phyloP scores from a whole-genome alignment of 2,329 filamentous ascomycete species.

The Metarhizium anisopliae region DNA sequence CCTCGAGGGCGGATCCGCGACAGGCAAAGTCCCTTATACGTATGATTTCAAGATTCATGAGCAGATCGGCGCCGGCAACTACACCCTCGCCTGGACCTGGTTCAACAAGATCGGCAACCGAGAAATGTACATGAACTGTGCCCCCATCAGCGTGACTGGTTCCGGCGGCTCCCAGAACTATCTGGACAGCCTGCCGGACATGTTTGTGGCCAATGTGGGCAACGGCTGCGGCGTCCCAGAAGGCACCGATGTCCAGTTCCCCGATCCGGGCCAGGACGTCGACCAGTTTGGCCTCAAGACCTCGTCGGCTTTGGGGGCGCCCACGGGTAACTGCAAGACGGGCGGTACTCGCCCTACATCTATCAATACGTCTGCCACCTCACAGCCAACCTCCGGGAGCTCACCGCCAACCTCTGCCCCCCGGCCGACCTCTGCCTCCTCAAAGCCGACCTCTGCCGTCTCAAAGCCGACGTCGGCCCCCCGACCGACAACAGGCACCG shows the following conservation, averaged over 20 bases:
- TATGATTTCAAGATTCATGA: no score
- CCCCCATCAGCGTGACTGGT: conserved; percentile 51
- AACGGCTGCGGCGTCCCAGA: conserved; percentile 51
- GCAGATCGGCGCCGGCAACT: conserved; percentile 32
- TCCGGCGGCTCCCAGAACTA: conserved; percentile 3
- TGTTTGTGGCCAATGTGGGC: conserved; percentile 63
- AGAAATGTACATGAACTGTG: conserved; percentile 86
- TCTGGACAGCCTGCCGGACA: conserved; percentile 41
- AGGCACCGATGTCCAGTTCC: conserved; percentile 52
- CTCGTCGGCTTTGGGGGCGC: no score
- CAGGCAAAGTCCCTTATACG: no score
- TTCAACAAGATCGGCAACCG: conserved; percentile 69
- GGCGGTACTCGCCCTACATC: no score
- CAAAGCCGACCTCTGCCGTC: no score
- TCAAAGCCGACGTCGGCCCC: no score
- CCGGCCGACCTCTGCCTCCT: no score
- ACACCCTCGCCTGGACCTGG: conserved; percentile 68
- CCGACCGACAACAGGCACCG: no score
- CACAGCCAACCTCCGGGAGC: no score
- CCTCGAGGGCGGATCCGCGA: conserved; percentile 17
- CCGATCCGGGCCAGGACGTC: conserved; percentile 52
- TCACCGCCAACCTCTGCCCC: no score
- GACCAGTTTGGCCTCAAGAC: conserved; percentile 9
- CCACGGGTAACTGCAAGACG: no score
- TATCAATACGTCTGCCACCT: no score